Conservation (phyloP, 129 eudicot species). For the Arctium lappa region DNA sequence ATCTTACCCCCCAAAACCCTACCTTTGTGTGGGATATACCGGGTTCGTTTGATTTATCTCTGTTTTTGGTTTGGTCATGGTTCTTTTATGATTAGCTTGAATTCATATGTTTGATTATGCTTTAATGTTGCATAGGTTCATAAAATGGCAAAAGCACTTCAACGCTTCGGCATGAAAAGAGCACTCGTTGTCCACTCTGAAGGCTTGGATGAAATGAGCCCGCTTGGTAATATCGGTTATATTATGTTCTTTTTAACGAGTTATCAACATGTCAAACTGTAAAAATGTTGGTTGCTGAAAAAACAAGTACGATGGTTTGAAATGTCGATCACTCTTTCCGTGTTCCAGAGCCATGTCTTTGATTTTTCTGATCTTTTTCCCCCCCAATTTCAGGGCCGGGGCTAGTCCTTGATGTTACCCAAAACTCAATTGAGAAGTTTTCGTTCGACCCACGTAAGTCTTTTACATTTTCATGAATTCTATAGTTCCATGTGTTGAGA, state of each 20-base stretch:
- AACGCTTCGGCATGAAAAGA: slow-evolving; percentile 86
- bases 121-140: slow-evolving; percentile 43
- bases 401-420: slow-evolving; percentile 70
- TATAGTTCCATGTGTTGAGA: not conserved
- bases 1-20: too few species aligned
- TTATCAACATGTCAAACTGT: not conserved
- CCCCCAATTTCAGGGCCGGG: slow-evolving; percentile 59
- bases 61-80: not conserved
- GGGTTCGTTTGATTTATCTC: not conserved
- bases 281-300: not conserved
- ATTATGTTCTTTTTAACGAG: not conserved
- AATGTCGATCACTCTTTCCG: not conserved
- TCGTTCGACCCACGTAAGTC: slow-evolving; percentile 85
- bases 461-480: not conserved
- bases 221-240: slow-evolving; percentile 54
- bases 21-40: too few species aligned
- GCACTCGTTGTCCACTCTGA: slow-evolving; percentile 94
- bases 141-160: slow-evolving; percentile 95
- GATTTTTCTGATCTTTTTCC: not conserved
- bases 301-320: not conserved
- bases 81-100: not conserved
- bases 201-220: slow-evolving; percentile 93
- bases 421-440: slow-evolving; percentile 70
- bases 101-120: not conserved
- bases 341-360: not conserved